Base-by-base conservation (phyloP, 495 filamentous ascomycete species). In the Haplographium delicatum region DNA sequence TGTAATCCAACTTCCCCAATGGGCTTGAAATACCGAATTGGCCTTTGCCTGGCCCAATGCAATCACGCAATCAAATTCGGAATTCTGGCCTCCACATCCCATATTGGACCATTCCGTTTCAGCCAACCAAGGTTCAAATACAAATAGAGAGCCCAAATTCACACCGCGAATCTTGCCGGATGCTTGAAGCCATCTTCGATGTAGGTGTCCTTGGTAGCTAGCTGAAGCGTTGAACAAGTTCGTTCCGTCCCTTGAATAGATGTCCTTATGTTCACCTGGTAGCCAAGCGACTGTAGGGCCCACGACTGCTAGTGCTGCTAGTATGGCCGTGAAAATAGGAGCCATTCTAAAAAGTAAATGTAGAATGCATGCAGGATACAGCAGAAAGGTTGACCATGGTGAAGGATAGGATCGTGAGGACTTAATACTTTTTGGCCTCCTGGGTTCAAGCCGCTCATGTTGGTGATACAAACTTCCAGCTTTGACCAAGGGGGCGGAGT, bases 101-200 rank as follows among this genome's bases (percentile, higher is more conserved):
- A 83, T 78, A 31, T 44, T 62, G 13, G 10, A 55, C 77, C 78
- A 84, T 41, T 69, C 69, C 15, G 61, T 63, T 5, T 53, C 44
- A 9, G 71, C 71, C 59, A 83, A 74, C 80, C 79, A 83, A 1
- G 78, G 76, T 59, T 83, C 80, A 45, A 83, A 66, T 26, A 81
- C 64, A 54, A 83, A 83, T 6, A 74, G 66, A 6, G 75, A 75
- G 26, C 81, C 78, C 4, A 84, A 66, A 49, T 83, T 81, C 6
- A 85, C 80, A 15, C 80, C 80, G 0, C 78, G 73, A 40, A 85
- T 72, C 60, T 80, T 81, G 52, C 63, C 64, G 31, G 40, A 50
- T 7, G 58, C 16, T 0, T 66, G 66, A 4, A 67, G 56, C 67
- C 64, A 72, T 60, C 61, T 57, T 22, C 50, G 50, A 25, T 25